Conservation (phyloP, 768 basidiomycete species). For the Sarcodon sp. region DNA sequence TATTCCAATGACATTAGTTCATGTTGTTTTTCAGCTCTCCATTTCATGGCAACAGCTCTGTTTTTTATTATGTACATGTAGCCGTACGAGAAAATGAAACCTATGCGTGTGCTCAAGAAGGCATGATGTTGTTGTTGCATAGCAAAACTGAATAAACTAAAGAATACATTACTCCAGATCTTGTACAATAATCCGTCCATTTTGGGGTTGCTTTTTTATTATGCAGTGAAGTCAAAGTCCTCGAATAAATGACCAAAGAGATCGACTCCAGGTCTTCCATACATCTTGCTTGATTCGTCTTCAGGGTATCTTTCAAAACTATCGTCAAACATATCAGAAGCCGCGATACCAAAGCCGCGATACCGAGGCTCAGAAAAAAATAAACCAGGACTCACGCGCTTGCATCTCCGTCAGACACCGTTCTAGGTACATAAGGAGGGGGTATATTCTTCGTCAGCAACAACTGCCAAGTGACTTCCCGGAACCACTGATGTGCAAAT, state of each 20-base stretch:
- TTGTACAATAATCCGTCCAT: too few species aligned
- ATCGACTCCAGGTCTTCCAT: slow-evolving; percentile 47
- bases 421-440: slow-evolving; percentile 90
- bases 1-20: too few species aligned
- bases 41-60: too few species aligned
- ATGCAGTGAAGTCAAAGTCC: slow-evolving; percentile 59
- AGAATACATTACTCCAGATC: too few species aligned
- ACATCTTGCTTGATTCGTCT: slow-evolving; percentile 46
- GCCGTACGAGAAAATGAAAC: neutral
- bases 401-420: slow-evolving; percentile 87
- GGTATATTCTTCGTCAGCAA: slow-evolving; percentile 77
- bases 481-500: slow-evolving; percentile 88
- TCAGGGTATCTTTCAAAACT: slow-evolving; percentile 77
- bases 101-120: neutral
- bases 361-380: neutral
- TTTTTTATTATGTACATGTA: neutral
- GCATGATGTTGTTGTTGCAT: neutral
- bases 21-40: too few species aligned
- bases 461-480: slow-evolving; percentile 86
- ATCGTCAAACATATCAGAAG: slow-evolving; percentile 2
- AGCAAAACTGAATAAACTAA: too few species aligned
- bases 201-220: neutral
- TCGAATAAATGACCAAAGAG: slow-evolving; percentile 60
- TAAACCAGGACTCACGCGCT: slow-evolving; percentile 55
- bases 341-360: slow-evolving; percentile 3